Percentiles rank a stretch among this genome's conserved stretches.
Conservation (phyloP, 225 moss, liverwort and hornwort species). For the Sphagnum tenellum region DNA sequence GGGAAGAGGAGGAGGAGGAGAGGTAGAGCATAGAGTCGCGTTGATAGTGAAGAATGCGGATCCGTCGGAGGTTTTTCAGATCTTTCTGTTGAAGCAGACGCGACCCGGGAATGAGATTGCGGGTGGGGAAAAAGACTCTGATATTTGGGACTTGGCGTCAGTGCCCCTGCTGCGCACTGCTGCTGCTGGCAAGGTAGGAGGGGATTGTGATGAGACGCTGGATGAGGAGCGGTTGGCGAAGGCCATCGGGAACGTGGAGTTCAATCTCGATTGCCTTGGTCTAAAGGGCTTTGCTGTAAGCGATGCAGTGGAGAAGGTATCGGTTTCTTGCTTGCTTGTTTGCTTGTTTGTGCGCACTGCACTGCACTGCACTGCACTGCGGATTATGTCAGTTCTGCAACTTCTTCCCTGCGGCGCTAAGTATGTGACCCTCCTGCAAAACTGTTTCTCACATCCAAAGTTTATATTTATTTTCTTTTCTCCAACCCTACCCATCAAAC, state of each 20-base stretch:
- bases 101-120: conserved; percentile 15
- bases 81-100: conserved; percentile 55
- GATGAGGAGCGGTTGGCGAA: conserved; percentile 26
- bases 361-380: too few relatives aligned
- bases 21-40: conserved; percentile 47
- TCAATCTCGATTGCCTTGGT: conserved; percentile 70
- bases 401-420: too few relatives aligned
- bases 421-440: not conserved
- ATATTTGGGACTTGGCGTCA: conserved; percentile 73
- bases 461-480: not conserved
- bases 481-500: too few relatives aligned
- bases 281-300: conserved; percentile 60
- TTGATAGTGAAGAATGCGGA: conserved; percentile 69
- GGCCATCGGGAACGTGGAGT: conserved; percentile 55
- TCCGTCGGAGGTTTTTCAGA: conserved; percentile 61
- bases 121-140: conserved; percentile 28
- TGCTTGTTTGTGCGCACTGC: too few relatives aligned
- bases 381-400: too few relatives aligned
- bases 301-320: conserved; percentile 55
- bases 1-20: too few relatives aligned
- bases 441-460: not conserved
- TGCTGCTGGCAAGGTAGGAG: conserved; percentile 16
- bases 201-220: conserved; percentile 4
- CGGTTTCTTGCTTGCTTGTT: not conserved
- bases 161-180: conserved; percentile 30